Percentiles rank a stretch among this genome's conserved stretches.
phyloP scores from a whole-genome alignment of 2,329 filamentous ascomycete genomes.

The Ophiocordyceps camponoti-leonardi region DNA sequence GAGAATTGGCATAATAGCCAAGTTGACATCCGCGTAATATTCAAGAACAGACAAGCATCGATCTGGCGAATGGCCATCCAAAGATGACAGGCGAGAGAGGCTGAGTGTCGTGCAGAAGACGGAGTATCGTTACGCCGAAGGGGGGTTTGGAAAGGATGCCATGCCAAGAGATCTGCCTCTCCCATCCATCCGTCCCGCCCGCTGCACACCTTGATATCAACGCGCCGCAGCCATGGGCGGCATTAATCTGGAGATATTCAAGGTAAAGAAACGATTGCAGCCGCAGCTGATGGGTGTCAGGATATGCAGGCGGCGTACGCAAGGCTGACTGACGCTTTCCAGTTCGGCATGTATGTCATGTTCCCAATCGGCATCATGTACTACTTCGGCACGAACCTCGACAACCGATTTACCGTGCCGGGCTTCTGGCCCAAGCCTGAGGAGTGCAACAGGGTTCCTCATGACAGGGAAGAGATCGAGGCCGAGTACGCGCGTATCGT shows the following conservation, averaged over 20 bases:
- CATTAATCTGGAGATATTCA: constrained; percentile 87
- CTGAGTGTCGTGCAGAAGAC: background rate
- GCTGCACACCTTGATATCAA: background rate
- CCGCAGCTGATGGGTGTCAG: background rate
- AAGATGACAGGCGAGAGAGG: background rate
- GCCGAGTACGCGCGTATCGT: constrained; percentile 62
- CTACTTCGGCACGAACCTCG: constrained; percentile 98
- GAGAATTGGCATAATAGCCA: background rate
- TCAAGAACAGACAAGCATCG: background rate
- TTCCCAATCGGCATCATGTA: constrained; percentile 99
- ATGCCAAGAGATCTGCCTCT: background rate
- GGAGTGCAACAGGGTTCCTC: constrained; percentile 59
- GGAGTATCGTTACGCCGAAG: background rate
- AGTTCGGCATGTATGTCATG: constrained; percentile 98
- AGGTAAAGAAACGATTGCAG: constrained; percentile 37
- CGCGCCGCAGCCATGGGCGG: constrained; percentile 45
- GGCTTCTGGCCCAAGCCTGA: constrained; percentile 86
- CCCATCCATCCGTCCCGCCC: background rate
- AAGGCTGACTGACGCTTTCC: background rate
- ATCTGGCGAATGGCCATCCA: background rate
- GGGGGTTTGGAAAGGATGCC: too few species aligned
- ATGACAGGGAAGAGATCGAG: constrained; percentile 66
- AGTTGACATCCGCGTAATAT: background rate
- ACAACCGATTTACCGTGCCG: constrained; percentile 72
- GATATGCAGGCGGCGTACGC: too few species aligned